Base-by-base conservation (phyloP, 2,329 filamentous ascomycete genomes). In the Epichloe scottii region DNA sequence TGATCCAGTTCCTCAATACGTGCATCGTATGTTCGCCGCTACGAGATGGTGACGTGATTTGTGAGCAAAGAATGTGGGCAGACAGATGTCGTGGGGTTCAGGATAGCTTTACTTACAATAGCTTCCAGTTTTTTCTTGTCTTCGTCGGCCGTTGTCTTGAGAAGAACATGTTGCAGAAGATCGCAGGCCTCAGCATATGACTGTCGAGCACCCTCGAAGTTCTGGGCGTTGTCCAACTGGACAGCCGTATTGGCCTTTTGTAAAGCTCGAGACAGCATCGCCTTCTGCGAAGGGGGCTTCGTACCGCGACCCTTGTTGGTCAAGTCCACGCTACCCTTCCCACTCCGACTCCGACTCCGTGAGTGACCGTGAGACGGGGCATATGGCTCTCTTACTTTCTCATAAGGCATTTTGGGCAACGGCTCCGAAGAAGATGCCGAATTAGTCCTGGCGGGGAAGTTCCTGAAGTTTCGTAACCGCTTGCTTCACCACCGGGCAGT, bases 181-280 rank as follows among this genome's bases (percentile, higher is more conserved):
- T 84, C 79, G 63, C 93, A 98, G 4, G 94, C 93, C 68, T 98
- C 93, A 11, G 79, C 76, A 64, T 98, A 98, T 14, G 91, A 89
- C 60, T 89, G 81, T 63, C 94, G 84, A 17, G 93, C 93, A 40
- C 88, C 89, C 64, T 91, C 87, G 56, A 93, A 91, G 62, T 97
- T 95, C 61, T 93, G 87, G 14, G 89, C 89, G 77, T 96, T 97
- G 69, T 98, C 93, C 40, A 98, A 78, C 58, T 96, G 79, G 26
- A 98, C 93, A 21, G 93, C 93, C 12, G 88, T 91, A 63, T 98
- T 96, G 47, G 93, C 93, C 69, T 96, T 95, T 64, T 95, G 86
- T 50, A 98, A 72, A 0, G 93, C 93, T 59, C 87, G 87, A n/a
- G 91, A 95, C 37, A 98, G 77, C 90, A 97, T 97, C 11, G 84